These are phyloP conservation scores for Yarrowia bubula DNA, from an alignment of 805 yeast species.

Conservation along the genomic window DNA sequence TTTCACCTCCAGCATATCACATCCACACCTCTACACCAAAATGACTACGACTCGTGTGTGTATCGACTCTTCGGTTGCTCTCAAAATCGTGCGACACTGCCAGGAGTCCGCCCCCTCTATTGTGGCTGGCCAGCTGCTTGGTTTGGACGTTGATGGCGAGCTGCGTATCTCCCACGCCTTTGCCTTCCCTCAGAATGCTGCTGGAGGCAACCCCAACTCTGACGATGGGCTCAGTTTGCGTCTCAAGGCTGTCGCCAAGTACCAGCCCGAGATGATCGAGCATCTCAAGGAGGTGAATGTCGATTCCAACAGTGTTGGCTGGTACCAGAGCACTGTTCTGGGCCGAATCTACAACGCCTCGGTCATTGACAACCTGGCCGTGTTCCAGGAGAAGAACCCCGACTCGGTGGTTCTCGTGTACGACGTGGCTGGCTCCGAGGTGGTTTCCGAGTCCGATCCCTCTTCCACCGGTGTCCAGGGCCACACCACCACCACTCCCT, in stretches of 20 bases:
- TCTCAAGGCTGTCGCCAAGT: slow-evolving; percentile 60
- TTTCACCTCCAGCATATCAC: slow-evolving; percentile 10
- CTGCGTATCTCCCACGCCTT: slow-evolving; percentile 56
- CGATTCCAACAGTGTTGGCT: slow-evolving; percentile 73
- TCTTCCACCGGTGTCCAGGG: background rate
- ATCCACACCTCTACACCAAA: background rate
- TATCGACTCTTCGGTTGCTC: slow-evolving; percentile 40
- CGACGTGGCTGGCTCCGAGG: slow-evolving; percentile 48
- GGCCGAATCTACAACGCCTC: slow-evolving; percentile 65
- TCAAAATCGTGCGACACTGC: slow-evolving; percentile 65
- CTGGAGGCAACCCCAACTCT: slow-evolving; percentile 41
- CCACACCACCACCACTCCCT: slow-evolving; percentile 53
- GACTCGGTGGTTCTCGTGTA: slow-evolving; percentile 55
- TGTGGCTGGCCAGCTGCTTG: slow-evolving; percentile 69
- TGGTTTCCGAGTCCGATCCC: background rate
- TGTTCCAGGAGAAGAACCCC: slow-evolving; percentile 57
- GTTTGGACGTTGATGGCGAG: slow-evolving; percentile 60
- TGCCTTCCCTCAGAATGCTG: slow-evolving; percentile 55
- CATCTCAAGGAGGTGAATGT: slow-evolving; percentile 60
- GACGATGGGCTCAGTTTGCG: slow-evolving; percentile 63
- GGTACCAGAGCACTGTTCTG: slow-evolving; percentile 70
- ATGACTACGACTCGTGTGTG: slow-evolving; percentile 30
- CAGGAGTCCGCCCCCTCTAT: slow-evolving; percentile 60
- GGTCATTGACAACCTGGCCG: slow-evolving; percentile 66
- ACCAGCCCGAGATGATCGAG: slow-evolving; percentile 64